These are phyloP conservation scores for Persicaria maculosa DNA, from an alignment of 148 eudicot species.

Conservation along the genomic window DNA sequence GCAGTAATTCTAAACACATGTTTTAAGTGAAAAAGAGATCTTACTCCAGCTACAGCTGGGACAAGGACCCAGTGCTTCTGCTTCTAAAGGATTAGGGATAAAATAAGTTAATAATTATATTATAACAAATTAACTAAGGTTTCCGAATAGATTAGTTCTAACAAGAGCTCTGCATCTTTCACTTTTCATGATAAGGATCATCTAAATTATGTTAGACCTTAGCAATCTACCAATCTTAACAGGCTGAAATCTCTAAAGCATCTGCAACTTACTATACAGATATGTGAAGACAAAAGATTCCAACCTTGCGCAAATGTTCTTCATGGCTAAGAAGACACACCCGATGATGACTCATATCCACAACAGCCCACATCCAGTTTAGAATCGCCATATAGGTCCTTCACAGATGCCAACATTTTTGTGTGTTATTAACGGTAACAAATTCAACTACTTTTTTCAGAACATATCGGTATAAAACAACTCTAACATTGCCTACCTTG, in stretches of 20 bases:
- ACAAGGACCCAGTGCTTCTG: background rate
- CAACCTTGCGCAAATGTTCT: no score
- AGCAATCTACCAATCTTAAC: background rate
- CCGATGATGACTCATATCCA: no score
- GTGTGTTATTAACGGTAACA: no score
- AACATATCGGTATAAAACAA: background rate
- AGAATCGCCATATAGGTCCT: no score
- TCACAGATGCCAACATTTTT: no score
- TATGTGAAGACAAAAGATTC: no score
- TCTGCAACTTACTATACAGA: no score
- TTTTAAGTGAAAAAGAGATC: background rate
- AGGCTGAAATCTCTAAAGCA: no score
- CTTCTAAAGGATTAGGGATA: background rate
- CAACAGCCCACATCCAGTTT: no score
- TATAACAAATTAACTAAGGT: background rate
- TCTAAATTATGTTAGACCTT: background rate
- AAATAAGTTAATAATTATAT: background rate
- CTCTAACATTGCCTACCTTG: background rate
- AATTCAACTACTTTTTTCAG: background rate
- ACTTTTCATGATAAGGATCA: no score
- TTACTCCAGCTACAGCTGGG: background rate
- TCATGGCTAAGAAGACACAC: no score
- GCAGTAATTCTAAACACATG: no score
- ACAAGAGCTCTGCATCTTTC: background rate
- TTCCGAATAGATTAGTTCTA: background rate